Evolutionary conservation across 2,329 filamentous ascomycete species (phyloP), one percentile per base, ranked within the genome.

Genomic region (Colletotrichum nymphaeae): DNA sequence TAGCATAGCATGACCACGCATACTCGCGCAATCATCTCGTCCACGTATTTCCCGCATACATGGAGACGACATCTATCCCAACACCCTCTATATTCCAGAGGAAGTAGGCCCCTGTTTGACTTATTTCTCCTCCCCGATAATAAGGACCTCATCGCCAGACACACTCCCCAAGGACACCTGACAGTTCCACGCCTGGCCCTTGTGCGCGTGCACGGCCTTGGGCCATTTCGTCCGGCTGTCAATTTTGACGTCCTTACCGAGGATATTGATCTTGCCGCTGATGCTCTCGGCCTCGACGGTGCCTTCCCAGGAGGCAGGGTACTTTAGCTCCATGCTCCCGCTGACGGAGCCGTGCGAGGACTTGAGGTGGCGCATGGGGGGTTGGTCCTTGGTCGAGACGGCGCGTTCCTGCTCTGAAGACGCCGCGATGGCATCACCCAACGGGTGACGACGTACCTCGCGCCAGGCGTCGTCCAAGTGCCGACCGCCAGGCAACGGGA

Each of bases 301-400:
- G 16, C 89, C 89, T 74, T 86, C 84, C 89, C 88, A 90, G 2
- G 83, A 80, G 26, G 76, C 77, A 0, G 89, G 88, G 75, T 88
- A 89, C 19, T 63, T 73, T 26, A 90, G 79, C 16, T 76, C 77
- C 60, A 89, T 76, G 37, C 77, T 62, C 7, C 87, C 88, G 67
- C 85, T 87, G 11, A 87, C 83, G 53, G 85, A 84, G 26, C 73
- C 79, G 79, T 90, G 88, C 7, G 76, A 74, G 3, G 84, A 83
- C 46, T 79, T 76, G 5, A 90, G 79, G 35, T 79, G 78, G 60
- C 79, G 76, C 77, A 86, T 70, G 30, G 77, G 74, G 16, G 78
- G 75, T 26, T 65, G 57, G 11, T 69, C 69, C 26, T 56, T 63
- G 0, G n/a, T 53, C 30, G 63, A 58, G 37, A 67, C 42, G 28